Evolutionary conservation across 2,329 filamentous ascomycete genomes (phyloP), one percentile per base, ranked within the genome.

Genomic region (Cytospora piceicola): DNA sequence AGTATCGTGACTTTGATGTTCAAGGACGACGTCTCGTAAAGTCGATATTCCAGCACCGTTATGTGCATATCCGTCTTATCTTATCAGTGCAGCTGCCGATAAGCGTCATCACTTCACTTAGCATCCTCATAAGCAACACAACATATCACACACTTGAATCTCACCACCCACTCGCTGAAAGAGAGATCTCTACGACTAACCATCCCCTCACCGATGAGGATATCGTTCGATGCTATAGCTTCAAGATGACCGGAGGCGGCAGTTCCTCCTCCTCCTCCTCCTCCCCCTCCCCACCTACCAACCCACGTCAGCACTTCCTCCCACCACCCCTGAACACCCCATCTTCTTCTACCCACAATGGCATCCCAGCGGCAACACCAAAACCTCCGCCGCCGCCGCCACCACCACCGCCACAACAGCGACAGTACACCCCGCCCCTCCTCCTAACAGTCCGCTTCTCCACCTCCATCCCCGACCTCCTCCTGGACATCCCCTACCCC

Each of bases 401-500:
- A 42, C 34, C 56, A 29, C 20, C 2, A 24, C 56, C 27, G 12
- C 53, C 32, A 17, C n/a, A 49, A 14, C 46, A 24, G 12, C 30
- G 51, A 22, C 22, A 42, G 27, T 49, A 15, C 34, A 39, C 64
- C 66, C 74, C 77, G 24, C 83, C 83, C 39, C 83, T 97, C 64
- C 88, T 90, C 73, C 83, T 98, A 55, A 94, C 92, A 46, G 89
- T 98, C 76, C 93, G 94, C 77, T 98, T 99, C 85, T 93, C 93
- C 61, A 89, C 90, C 67, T 89, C 92, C 1, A 85, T 94, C 65
- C 90, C 93, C 20, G 95, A 98, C 76, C 85, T 97, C 49, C 85
- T 90, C 51, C 85, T 98, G 67, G 88, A 92, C 72, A 87, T 98
- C 73, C 77, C 87, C 58, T 80, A 83, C 7, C 92, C 94, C 0